These are phyloP conservation scores for Adansonia madagascariensis DNA, from an alignment of 441 rosid genomes.

Conservation along the genomic window DNA sequence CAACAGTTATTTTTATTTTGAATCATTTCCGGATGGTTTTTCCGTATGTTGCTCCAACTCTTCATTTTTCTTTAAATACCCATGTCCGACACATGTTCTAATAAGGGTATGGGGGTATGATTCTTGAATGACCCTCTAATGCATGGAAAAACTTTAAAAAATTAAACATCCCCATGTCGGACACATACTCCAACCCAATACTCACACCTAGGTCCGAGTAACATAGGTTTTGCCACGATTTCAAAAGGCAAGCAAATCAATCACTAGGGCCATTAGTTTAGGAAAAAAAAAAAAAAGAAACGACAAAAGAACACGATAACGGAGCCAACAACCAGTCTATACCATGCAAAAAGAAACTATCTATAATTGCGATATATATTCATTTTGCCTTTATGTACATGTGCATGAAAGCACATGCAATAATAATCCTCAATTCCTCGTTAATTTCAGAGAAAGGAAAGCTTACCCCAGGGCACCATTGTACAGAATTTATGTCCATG, in stretches of 20 bases:
- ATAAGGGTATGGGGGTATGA: too few relatives aligned
- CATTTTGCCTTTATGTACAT: neutral
- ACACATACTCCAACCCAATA: too few relatives aligned
- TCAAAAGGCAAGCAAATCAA: neutral
- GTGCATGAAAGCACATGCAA: neutral
- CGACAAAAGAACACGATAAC: neutral
- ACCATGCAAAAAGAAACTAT: neutral
- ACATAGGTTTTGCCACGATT: neutral
- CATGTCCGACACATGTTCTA: too few relatives aligned
- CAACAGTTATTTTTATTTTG: neutral
- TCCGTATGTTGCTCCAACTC: too few relatives aligned
- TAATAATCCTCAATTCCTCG: neutral
- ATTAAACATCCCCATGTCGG: too few relatives aligned
- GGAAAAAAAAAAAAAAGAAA: neutral
- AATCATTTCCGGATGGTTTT: neutral
- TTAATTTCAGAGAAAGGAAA: conserved; percentile 25
- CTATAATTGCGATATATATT: neutral
- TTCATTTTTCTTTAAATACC: too few relatives aligned
- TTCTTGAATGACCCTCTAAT: too few relatives aligned
- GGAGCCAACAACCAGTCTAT: neutral
- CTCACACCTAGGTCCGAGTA: too few relatives aligned
- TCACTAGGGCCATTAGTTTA: neutral
- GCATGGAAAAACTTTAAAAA: too few relatives aligned
- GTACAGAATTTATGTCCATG: conserved; percentile 84
- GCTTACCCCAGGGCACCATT: conserved; percentile 82